Evolutionary conservation across 2,329 filamentous ascomycete genomes (phyloP), one percentile per base, ranked within the genome.

Genomic region (Talaromyces funiculosus): DNA sequence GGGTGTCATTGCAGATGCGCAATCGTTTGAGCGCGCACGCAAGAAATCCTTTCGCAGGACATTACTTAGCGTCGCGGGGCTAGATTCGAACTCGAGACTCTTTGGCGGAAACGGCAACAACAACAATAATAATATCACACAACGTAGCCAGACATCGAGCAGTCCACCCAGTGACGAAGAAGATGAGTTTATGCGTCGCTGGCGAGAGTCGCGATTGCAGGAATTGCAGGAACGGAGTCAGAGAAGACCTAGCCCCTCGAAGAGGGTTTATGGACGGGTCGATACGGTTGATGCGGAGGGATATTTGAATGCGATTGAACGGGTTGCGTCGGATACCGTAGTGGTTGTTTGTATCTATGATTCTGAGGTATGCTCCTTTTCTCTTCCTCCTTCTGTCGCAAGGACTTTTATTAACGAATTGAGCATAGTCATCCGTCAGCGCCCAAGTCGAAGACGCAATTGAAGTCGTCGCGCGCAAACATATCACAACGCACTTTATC

Each of bases 321-420:
- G 91, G 76, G 90, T 93, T 4, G 82, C 86, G 40, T 77, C 86
- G 53, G 90, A 93, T 51, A 93, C 90, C 0, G 84, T 89, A 3
- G 92, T 97, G 1, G 89, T 97, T 2, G 94, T 99, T 29, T 95
- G 93, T 77, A 92, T 99, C 65, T 94, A 92, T 74, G 92, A 97
- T 71, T 84, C 90, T 63, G 84, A 89, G 80, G 92, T 96, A 84
- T 72, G 86, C 35, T 10, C 24, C 12, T 20, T 37, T n/a, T 5
- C 38, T 10, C n/a, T 10, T 3, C n/a, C 38, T 20, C 9, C 18
- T 18, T 22, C 18, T 22, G 4, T 16, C 1, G n/a, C 3, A 8
- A 26, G 8, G 8, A 62, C 33, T 26, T 35, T 61, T 16, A 59
- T 60, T 62, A 45, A 42, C 22, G 14, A 20, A 26, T n/a, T n/a